Base-by-base conservation (phyloP, 306 rosid genomes). In the Sindora glabra region DNA sequence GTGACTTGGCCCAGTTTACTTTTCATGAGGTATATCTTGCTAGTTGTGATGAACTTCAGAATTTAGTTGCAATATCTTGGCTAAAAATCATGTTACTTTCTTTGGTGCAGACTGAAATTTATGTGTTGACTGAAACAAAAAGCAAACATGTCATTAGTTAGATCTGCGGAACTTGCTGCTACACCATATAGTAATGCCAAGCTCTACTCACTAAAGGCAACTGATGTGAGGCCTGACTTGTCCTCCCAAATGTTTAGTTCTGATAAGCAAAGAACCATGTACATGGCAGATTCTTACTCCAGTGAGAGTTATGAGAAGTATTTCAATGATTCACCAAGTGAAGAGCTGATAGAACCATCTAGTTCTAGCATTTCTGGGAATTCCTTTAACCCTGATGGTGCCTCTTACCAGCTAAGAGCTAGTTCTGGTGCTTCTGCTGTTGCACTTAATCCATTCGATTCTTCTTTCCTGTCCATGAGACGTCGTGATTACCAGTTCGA, bases 241-340 rank as follows among this genome's bases (percentile, higher is more conserved):
- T 74, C 89, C 42, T 41, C 87, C 18, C 88, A 84, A 70, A 68
- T 46, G 18, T 74, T 65, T 62, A 64, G 67, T 26, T 61, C 85
- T 10, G 86, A 80, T 24, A 73, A 77, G 80, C 75, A 71, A 17
- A 78, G 74, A 69, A 73, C 62, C 56, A 30, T 67, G 68, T 68
- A 62, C 38, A 73, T 48, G 40, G 62, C 89, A 59, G 90, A 92
- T 75, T 69, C 92, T 54, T 78, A 69, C 78, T 47, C 74, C 70
- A 48, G 70, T 11, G 79, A 92, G 86, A 85, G 87, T 61, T 86
- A 81, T n/a, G 89, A 80, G 66, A 90, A 90, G 79, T 76, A 90
- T 69, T 88, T 89, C 56, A 78, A 52, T 10, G 95, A 86, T 68
- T 88, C 89, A 41, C 90, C 89, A n/a, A 63, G 65, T 1, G 90